phyloP scores from a whole-genome alignment of 768 basidiomycete genomes.

The Suillus luteus region DNA sequence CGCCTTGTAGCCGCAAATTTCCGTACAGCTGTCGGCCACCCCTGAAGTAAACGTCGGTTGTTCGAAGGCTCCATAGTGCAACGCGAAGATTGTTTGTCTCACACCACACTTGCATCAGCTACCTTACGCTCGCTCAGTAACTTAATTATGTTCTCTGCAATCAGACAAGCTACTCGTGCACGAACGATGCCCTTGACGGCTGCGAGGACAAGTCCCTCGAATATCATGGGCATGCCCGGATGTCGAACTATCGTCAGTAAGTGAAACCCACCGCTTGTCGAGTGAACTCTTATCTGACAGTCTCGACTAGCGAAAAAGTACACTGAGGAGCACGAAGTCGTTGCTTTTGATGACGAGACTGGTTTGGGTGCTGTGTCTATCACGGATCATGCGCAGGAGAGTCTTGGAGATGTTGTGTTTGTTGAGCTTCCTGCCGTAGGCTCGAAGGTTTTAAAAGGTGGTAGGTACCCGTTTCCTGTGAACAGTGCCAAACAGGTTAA shows the following conservation, averaged over 20 bases:
- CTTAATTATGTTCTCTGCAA: slow-evolving; percentile 14
- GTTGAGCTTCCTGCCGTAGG: slow-evolving; percentile 83
- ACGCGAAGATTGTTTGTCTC: slow-evolving; percentile 12
- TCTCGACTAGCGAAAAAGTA: slow-evolving; percentile 65
- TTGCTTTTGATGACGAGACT: slow-evolving; percentile 75
- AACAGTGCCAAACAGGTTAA: background rate
- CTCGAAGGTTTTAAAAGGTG: slow-evolving; percentile 64
- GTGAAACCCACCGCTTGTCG: background rate
- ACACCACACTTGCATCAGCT: slow-evolving; percentile 13
- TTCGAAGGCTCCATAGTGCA: slow-evolving; percentile 5
- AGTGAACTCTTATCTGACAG: background rate
- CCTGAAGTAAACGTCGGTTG: slow-evolving; percentile 15
- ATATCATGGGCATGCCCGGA: background rate
- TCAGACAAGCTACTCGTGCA: slow-evolving; percentile 10
- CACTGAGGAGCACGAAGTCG: slow-evolving; percentile 86
- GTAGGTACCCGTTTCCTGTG: slow-evolving; percentile 46
- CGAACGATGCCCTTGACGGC: slow-evolving; percentile 7
- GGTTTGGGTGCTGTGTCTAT: slow-evolving; percentile 81
- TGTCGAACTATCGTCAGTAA: slow-evolving; percentile 15
- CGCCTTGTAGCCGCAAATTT: slow-evolving; percentile 1
- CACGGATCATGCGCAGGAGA: slow-evolving; percentile 89
- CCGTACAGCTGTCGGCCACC: background rate
- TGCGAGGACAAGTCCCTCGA: background rate
- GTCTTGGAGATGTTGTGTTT: slow-evolving; percentile 95
- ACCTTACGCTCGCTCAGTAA: background rate